Evolutionary conservation across 768 basidiomycete genomes (phyloP), one percentile per base, ranked within the genome.

Genomic region (Chalciporus chontae): DNA sequence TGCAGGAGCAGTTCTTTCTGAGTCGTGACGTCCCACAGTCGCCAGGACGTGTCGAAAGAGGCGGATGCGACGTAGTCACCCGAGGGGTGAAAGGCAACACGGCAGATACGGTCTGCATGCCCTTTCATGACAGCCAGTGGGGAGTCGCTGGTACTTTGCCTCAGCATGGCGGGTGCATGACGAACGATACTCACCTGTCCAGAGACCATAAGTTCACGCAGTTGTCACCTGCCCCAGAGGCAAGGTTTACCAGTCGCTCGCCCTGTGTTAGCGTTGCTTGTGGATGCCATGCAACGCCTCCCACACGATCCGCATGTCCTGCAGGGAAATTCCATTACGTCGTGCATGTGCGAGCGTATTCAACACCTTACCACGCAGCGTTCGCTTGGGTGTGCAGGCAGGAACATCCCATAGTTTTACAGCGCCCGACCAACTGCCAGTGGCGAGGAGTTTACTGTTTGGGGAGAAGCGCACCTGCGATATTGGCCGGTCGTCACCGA

Each of bases 241-340:
- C 94, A 44, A 99, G 75, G 66, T 96, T 97, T 13, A 90, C 85
- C 1, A 76, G 46, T 54, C 81, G 73, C 64, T 79, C 69, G 47
- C 75, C 65, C 66, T 85, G 81, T 43, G 84, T 67, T 13, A 94
- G 62, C 0, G 94, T 96, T 15, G 95, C 94, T 60, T 84, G 74
- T 1, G 96, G 96, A 73, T 99, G 94, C 96, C 96, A 99, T 34
- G 94, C 94, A 40, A 97, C 85, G 17, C 96, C 96, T 43, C 96
- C 93, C 24, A 98, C 85, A 45, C 88, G 84, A 62, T 98, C 95
- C 32, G 75, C 79, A 61, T 97, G 94, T 7, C 90, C 92, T 91
- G 55, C 38, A 37, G 43, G 10, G 29, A 46, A 10, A 39, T 47
- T 43, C 61, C 40, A 56, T 50, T 49, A 53, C 18, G 43, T 38